Evolutionary conservation across 169 alveolate species (phyloP).

Genomic region (Eimeria acervulina): DNA sequence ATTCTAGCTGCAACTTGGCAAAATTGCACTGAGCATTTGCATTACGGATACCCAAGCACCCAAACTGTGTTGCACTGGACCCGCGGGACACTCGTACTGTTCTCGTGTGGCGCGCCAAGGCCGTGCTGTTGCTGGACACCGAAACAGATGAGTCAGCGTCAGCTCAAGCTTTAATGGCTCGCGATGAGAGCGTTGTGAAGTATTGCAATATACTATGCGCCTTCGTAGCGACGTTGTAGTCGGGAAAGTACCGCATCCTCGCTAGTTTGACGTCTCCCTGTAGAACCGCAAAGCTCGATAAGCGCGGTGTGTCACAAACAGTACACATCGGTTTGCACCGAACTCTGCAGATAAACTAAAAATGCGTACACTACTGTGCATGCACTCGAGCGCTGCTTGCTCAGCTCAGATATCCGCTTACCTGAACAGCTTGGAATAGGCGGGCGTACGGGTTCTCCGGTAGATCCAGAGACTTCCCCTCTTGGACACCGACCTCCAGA

Average conservation of each 20-base stretch:
- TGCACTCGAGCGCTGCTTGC: background rate
- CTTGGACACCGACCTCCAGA: constrained; percentile 90
- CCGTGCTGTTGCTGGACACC: background rate
- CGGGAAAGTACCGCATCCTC: constrained; percentile 90
- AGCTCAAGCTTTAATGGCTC: constrained; percentile 64
- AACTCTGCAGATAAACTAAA: background rate
- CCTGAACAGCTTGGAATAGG: constrained; percentile 90
- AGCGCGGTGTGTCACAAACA: background rate
- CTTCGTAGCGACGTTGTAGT: constrained; percentile 88
- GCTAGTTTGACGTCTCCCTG: constrained; percentile 87
- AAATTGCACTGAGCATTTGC: background rate
- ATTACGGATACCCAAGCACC: constrained; percentile 24
- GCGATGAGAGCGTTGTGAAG: constrained; percentile 74
- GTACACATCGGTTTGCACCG: background rate
- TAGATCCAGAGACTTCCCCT: constrained; percentile 88
- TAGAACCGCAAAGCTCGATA: background rate
- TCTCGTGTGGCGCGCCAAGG: background rate
- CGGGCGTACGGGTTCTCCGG: constrained; percentile 93
- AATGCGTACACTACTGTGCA: too few species aligned
- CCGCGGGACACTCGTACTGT: constrained; percentile 29
- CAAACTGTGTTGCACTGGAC: background rate
- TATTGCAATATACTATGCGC: constrained; percentile 87
- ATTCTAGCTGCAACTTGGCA: background rate
- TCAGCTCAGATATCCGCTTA: constrained; percentile 39
- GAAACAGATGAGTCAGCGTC: background rate